Conservation (phyloP, 2,329 filamentous ascomycete genomes). For the Beauveria sp. region DNA sequence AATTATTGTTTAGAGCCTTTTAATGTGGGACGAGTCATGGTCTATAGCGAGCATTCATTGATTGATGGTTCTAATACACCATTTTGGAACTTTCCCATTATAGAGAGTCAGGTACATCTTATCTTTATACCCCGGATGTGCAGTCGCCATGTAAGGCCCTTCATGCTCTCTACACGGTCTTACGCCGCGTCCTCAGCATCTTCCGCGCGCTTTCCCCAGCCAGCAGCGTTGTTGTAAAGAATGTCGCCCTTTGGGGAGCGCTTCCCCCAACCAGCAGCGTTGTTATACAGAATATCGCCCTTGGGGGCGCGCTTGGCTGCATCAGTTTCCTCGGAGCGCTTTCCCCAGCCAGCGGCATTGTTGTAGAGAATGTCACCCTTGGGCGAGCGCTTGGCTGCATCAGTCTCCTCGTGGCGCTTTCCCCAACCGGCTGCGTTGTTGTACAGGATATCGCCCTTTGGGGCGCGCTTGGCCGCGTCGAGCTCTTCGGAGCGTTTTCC, state of each 20-base stretch:
- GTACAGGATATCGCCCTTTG: slow-evolving; percentile 7
- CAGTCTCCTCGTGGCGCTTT: slow-evolving; percentile 1
- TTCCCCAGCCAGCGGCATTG: slow-evolving; percentile 14
- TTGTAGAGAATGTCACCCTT: slow-evolving; percentile 12
- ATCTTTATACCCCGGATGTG: not conserved
- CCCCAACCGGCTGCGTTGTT: slow-evolving; percentile 12
- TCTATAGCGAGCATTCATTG: no score
- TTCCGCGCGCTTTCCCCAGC: slow-evolving; percentile 11
- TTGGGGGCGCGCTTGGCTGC: not conserved
- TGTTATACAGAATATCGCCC: slow-evolving; percentile 13
- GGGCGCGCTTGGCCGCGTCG: not conserved
- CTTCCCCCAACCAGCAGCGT: slow-evolving; percentile 13
- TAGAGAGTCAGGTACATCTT: no score
- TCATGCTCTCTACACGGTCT: not conserved
- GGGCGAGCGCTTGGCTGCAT: not conserved
- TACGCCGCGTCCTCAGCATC: not conserved
- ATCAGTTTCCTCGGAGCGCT: slow-evolving; percentile 8
- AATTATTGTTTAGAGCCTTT: not conserved
- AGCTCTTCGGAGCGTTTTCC: no score
- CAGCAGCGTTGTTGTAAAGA: slow-evolving; percentile 12
- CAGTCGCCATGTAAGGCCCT: not conserved
- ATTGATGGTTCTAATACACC: no score
- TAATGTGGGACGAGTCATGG: not conserved
- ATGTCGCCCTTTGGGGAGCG: slow-evolving; percentile 2
- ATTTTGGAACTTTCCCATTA: no score